Base-by-base conservation (phyloP, 2,329 filamentous ascomycete genomes). In the Phyllosticta citrichinensis region DNA sequence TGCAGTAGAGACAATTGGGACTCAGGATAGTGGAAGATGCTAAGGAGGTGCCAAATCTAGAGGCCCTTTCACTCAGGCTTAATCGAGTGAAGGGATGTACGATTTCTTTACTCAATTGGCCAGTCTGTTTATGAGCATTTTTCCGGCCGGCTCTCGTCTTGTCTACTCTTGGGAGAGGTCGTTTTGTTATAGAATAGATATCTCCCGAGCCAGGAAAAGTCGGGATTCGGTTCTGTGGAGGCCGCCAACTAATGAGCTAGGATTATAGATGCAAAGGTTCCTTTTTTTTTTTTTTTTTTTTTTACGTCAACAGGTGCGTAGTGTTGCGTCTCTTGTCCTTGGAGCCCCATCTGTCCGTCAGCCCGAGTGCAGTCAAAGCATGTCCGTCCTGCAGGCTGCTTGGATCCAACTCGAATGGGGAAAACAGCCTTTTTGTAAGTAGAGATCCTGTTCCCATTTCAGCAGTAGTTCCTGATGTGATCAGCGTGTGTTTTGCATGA, bases 171-270 rank as follows among this genome's bases (percentile, higher is more conserved):
- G 52, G 58, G 55, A 52, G 40, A 47, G 58, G 24, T 35, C 53
- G 52, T 51, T 40, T 33, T 60, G 58, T 60, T 60, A 56, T 60
- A 60, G 58, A 60, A 35, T 60, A 60, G 58, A 60, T 35, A 54
- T 56, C 35, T 35, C 30, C 19, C 53, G 24, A 20, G 17, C 30
- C 20, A 35, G 33, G 52, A 55, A 27, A 35, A n/a, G 27, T 25
- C n/a, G 8, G 52, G 33, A 47, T 35, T 55, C 57, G 57, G 57
- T 35, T 55, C 52, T 55, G 57, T 59, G 55, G 54, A 59, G 52
- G 52, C 52, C 57, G 22, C 57, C 50, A 50, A 27, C 52, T 59
- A 59, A 59, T 55, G 47, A 51, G 57, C 57, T 55, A 55, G 52
- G 57, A 40, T 50, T 55, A 55, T 59, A 59, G 57, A 59, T 47